A percentile compares a stretch with the other conserved stretches of the same genome.
Conservation (phyloP, 768 basidiomycete species). For the Lyophyllum semitale region DNA sequence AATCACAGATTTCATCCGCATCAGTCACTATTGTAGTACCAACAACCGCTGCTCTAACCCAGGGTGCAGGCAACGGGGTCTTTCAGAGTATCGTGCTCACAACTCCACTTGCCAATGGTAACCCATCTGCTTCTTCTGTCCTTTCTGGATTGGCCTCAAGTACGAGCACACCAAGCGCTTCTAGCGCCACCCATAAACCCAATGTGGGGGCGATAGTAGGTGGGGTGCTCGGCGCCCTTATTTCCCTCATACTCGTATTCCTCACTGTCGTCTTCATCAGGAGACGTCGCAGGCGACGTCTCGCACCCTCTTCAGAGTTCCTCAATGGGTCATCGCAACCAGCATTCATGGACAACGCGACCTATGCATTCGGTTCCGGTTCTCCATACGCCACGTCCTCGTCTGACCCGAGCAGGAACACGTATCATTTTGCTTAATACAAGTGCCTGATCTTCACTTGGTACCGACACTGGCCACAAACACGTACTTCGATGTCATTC, state of each 20-base stretch:
- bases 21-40: background rate
- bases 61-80: background rate
- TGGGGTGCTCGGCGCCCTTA: conserved; percentile 49
- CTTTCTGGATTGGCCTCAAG: background rate
- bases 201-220: conserved; percentile 55
- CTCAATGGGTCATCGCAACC: conserved; percentile 22
- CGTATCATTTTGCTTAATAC: no score
- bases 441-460: no score
- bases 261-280: conserved; percentile 39
- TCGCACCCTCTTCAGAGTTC: conserved; percentile 66
- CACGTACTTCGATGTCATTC: no score
- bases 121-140: background rate
- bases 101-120: background rate
- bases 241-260: conserved; percentile 35
- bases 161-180: background rate
- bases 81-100: background rate
- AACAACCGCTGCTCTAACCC: background rate
- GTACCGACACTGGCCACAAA: no score
- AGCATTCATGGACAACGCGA: background rate
- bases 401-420: background rate
- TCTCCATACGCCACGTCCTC: conserved; percentile 3
- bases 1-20: background rate
- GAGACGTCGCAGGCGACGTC: conserved; percentile 39
- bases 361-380: conserved; percentile 1
- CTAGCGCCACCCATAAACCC: conserved; percentile 14